Percentiles rank a stretch among this genome's conserved stretches.
These are phyloP conservation scores for Solanum phureja DNA, from an alignment of 257 asterid species.

Conservation along the genomic window DNA sequence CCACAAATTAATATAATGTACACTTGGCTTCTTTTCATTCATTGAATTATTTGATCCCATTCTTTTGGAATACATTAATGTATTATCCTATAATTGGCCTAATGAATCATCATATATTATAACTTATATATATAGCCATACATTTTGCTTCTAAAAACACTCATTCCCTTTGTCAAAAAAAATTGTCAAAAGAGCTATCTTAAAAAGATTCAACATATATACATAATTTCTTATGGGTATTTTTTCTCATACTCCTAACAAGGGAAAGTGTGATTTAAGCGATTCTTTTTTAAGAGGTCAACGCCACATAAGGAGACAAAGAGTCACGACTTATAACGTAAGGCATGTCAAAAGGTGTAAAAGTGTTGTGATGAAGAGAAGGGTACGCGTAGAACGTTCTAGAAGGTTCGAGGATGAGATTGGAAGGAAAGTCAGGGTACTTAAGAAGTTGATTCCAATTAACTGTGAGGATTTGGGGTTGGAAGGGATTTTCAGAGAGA, in stretches of 20 bases:
- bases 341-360: background rate
- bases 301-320: background rate
- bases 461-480: conserved; percentile 28
- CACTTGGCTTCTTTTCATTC: conserved; percentile 11
- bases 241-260: conserved; percentile 2
- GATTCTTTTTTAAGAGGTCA: background rate
- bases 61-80: background rate
- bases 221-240: background rate
- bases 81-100: conserved; percentile 23
- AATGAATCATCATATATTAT: background rate
- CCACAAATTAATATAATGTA: background rate
- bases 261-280: background rate
- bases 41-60: conserved; percentile 12
- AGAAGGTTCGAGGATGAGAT: conserved; percentile 6
- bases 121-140: background rate
- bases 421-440: conserved; percentile 33
- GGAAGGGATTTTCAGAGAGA: conserved; percentile 41
- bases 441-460: conserved; percentile 48
- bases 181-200: background rate
- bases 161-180: background rate
- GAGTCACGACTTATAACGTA: background rate
- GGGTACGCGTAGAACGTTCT: conserved; percentile 16
- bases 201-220: background rate
- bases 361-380: conserved; percentile 26
- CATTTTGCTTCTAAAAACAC: conserved; percentile 5